phyloP scores from a whole-genome alignment of 2,329 filamentous ascomycete genomes.

The Cladosporium colombiae region DNA sequence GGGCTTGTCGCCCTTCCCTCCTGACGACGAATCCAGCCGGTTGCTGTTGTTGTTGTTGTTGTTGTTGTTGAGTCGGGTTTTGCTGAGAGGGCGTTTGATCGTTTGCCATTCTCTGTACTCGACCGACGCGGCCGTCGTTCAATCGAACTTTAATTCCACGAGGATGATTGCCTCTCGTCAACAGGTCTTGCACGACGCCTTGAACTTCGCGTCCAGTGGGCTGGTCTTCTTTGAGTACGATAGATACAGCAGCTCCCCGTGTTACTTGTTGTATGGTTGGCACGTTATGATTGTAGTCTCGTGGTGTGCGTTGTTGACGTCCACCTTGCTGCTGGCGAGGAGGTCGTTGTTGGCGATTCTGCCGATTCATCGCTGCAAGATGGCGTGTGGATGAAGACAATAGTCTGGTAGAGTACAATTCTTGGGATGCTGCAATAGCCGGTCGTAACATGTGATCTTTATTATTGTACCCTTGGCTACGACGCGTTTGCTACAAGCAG shows the following conservation, averaged over 20 bases:
- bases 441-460: neutral
- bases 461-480: neutral
- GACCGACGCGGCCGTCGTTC: constrained; percentile 68
- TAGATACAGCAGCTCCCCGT: constrained; percentile 66
- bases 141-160: constrained; percentile 78
- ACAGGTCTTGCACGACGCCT: constrained; percentile 65
- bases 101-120: constrained; percentile 65
- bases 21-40: neutral
- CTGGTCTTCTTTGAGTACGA: constrained; percentile 76
- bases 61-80: neutral
- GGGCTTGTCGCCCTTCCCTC: constrained; percentile 17
- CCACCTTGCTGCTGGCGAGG: constrained; percentile 20
- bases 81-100: neutral
- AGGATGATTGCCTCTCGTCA: constrained; percentile 74
- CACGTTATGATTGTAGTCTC: constrained; percentile 25
- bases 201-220: constrained; percentile 69
- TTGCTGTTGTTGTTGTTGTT: neutral
- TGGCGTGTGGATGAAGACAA: neutral
- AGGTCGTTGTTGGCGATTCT: constrained; percentile 34
- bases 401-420: neutral
- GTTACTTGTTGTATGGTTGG: constrained; percentile 50
- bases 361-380: constrained; percentile 29
- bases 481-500: neutral
- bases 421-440: neutral
- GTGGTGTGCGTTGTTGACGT: constrained; percentile 10